These are phyloP conservation scores for Vanrija humicola DNA, from an alignment of 1,284 basidiomycete species.

Conservation along the genomic window DNA sequence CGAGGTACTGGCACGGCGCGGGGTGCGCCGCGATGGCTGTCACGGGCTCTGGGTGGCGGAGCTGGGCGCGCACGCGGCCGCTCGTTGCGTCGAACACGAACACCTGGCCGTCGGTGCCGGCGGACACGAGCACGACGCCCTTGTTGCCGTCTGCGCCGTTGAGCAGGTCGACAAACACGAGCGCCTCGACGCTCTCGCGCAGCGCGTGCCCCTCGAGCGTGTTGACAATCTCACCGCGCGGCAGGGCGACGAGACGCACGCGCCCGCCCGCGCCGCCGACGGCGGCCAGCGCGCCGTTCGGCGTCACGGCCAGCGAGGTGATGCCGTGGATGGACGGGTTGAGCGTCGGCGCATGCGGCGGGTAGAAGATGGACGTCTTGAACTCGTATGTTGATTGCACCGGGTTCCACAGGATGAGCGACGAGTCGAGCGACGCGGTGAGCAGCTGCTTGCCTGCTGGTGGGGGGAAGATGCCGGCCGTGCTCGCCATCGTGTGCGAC, in stretches of 20 bases:
- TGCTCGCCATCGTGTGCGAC: conserved; percentile 78
- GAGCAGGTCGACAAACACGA: conserved; percentile 77
- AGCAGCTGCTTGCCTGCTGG: conserved; percentile 73
- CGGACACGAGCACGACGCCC: conserved; percentile 70
- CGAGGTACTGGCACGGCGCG: conserved; percentile 60
- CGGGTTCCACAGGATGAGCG: conserved; percentile 88
- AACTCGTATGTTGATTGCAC: conserved; percentile 63
- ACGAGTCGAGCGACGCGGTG: conserved; percentile 78
- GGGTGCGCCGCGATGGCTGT: conserved; percentile 74
- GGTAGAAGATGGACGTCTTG: conserved; percentile 46
- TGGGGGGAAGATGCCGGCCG: conserved; percentile 79
- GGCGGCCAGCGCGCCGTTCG: conserved; percentile 77
- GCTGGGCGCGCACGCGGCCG: conserved; percentile 72
- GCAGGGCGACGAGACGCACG: conserved; percentile 78
- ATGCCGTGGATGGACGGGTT: conserved; percentile 61
- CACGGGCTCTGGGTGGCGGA: conserved; percentile 63
- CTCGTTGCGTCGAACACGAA: conserved; percentile 90
- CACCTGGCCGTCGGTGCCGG: conserved; percentile 87
- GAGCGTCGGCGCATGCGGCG: conserved; percentile 58
- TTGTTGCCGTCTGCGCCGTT: conserved; percentile 55
- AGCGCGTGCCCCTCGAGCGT: conserved; percentile 78
- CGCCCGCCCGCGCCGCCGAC: conserved; percentile 81
- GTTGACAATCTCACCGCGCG: conserved; percentile 67
- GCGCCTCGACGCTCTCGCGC: conserved; percentile 83
- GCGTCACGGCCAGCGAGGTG: conserved; percentile 79